Percentiles rank a stretch among this genome's conserved stretches.
phyloP scores from a whole-genome alignment of 768 basidiomycete genomes.

The Leccinum ochraceum region DNA sequence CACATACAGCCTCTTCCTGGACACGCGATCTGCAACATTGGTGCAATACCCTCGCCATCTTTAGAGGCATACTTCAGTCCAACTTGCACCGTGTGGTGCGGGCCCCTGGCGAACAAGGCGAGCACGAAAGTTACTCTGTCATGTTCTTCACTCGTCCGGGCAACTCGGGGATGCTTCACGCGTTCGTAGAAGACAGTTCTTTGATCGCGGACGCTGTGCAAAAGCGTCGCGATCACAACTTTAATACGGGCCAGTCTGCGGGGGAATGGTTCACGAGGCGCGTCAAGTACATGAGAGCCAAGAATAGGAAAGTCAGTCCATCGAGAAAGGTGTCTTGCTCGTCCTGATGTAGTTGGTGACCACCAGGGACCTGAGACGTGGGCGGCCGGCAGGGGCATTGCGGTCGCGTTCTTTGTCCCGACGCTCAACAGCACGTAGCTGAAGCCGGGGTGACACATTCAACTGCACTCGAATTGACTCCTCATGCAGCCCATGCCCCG shows the following conservation, averaged over 20 bases:
- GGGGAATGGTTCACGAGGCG: constrained; percentile 43
- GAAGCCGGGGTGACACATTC: too few species aligned
- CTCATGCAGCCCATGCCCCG: too few species aligned
- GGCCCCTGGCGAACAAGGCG: too few species aligned
- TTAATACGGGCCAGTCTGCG: constrained; percentile 38
- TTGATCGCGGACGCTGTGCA: constrained; percentile 46
- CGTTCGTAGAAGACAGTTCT: constrained; percentile 51
- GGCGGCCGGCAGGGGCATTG: constrained; percentile 11
- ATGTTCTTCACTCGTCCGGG: constrained; percentile 66
- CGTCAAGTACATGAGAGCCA: constrained; percentile 40
- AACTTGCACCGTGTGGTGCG: too few species aligned
- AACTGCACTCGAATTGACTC: too few species aligned
- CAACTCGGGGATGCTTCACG: constrained; percentile 49
- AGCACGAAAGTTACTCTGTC: too few species aligned
- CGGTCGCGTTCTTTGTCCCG: too few species aligned
- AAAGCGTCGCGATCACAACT: constrained; percentile 38
- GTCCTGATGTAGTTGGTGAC: not conserved
- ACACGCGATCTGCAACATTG: too few species aligned
- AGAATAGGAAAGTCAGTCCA: constrained; percentile 41
- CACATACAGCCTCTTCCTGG: too few species aligned
- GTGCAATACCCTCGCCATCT: too few species aligned
- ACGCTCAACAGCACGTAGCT: too few species aligned
- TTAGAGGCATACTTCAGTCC: too few species aligned
- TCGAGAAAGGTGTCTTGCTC: not conserved
- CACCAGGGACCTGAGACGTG: constrained; percentile 34